These are phyloP conservation scores for Cladophialophora carrionii DNA, from an alignment of 2,329 filamentous ascomycete species.

Conservation along the genomic window DNA sequence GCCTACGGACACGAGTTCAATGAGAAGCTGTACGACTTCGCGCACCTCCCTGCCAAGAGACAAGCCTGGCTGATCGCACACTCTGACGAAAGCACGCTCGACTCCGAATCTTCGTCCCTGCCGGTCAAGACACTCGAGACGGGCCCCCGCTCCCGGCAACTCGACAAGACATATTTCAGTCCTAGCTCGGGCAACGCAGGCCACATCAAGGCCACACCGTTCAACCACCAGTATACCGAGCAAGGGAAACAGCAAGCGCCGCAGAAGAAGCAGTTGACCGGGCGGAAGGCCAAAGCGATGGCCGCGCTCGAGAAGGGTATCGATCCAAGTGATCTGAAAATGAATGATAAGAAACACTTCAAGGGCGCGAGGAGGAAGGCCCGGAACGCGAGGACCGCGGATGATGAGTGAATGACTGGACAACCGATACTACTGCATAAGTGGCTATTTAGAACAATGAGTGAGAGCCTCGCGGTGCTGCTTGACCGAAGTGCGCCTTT, in stretches of 20 bases:
- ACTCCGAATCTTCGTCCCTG: conserved; percentile 42
- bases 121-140: conserved; percentile 17
- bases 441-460: no score
- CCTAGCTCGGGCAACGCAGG: conserved; percentile 60
- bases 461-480: no score
- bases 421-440: background rate
- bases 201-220: conserved; percentile 71
- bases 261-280: conserved; percentile 73
- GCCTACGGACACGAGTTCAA: conserved; percentile 71
- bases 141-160: conserved; percentile 72
- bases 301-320: conserved; percentile 81
- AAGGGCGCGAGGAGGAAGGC: conserved; percentile 73
- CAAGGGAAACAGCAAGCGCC: conserved; percentile 72
- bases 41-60: conserved; percentile 80
- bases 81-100: conserved; percentile 50
- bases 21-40: conserved; percentile 79
- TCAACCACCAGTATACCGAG: conserved; percentile 85
- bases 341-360: conserved; percentile 86
- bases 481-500: no score
- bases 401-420: conserved; percentile 32
- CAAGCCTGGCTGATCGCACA: conserved; percentile 62
- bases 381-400: conserved; percentile 54
- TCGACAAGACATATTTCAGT: conserved; percentile 91
- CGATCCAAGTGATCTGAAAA: conserved; percentile 74
- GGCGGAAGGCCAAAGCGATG: conserved; percentile 78